Conservation (phyloP, 805 yeast genomes). For the Ogataea methanolica region DNA sequence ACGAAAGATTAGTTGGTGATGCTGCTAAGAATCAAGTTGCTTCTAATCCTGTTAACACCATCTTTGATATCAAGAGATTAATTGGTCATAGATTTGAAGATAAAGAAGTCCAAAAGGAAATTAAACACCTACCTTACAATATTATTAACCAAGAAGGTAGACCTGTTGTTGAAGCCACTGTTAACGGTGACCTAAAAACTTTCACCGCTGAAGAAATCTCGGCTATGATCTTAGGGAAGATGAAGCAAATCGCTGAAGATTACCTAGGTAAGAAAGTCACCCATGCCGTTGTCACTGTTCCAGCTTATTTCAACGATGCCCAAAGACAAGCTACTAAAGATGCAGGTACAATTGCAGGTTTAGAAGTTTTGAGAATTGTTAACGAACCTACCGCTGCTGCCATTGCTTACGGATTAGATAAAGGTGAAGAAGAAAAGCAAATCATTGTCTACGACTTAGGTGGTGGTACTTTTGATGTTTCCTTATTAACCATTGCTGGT, state of each 20-base stretch:
- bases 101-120: conserved; percentile 70
- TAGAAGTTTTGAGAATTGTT: conserved; percentile 82
- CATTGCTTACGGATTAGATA: conserved; percentile 91
- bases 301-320: conserved; percentile 91
- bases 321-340: conserved; percentile 94
- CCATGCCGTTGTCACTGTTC: conserved; percentile 89
- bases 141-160: conserved; percentile 75
- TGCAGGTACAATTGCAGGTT: conserved; percentile 89
- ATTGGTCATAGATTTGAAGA: conserved; percentile 83
- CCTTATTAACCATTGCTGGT: conserved; percentile 71
- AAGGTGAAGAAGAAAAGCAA: conserved; percentile 77
- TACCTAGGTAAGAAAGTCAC: conserved; percentile 80
- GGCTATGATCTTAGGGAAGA: conserved; percentile 85
- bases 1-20: conserved; percentile 92
- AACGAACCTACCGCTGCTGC: conserved; percentile 98
- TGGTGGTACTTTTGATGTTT: conserved; percentile 94
- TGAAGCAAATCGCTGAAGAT: conserved; percentile 90
- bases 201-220: conserved; percentile 95
- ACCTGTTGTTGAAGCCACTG: conserved; percentile 84
- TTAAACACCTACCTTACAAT: conserved; percentile 87
- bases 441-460: conserved; percentile 92
- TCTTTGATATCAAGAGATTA: conserved; percentile 93
- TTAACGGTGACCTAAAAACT: conserved; percentile 78
- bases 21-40: conserved; percentile 99
- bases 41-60: conserved; percentile 90